These are phyloP conservation scores for Ceratocystis papillata DNA, from an alignment of 2,329 filamentous ascomycete genomes.

Conservation along the genomic window DNA sequence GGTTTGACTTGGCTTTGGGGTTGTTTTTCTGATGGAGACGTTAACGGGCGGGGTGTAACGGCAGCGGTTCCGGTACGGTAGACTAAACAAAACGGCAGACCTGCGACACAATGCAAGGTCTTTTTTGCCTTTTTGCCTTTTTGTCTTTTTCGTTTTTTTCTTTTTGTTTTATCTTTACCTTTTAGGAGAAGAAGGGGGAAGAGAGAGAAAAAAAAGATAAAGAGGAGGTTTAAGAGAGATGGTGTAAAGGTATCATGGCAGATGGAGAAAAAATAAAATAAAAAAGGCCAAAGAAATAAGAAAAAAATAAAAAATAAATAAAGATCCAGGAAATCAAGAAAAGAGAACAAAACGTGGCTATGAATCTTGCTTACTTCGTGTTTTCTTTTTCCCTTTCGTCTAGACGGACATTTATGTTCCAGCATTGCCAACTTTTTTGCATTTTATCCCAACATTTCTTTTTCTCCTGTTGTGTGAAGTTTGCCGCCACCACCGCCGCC, in stretches of 20 bases:
- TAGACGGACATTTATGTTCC: neutral
- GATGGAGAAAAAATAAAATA: neutral
- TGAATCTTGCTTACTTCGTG: neutral
- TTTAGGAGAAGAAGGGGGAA: neutral
- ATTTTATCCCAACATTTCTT: neutral
- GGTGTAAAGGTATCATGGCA: no score
- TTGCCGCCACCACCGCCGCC: no score
- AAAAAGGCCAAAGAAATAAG: neutral
- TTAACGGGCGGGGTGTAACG: conserved; percentile 2
- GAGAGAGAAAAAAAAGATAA: no score
- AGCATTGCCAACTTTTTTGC: conserved; percentile 1
- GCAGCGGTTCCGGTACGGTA: conserved; percentile 4
- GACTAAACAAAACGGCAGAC: neutral
- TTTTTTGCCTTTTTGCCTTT: conserved; percentile 1
- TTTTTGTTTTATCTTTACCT: neutral
- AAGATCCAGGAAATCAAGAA: no score
- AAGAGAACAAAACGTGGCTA: neutral
- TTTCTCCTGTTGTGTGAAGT: neutral
- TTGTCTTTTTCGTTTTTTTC: neutral
- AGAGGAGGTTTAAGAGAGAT: neutral
- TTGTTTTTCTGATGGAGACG: neutral
- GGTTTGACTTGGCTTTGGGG: no score
- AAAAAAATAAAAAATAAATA: neutral
- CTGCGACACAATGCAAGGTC: conserved; percentile 10
- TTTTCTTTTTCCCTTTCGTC: neutral